phyloP scores from a whole-genome alignment of 2,329 filamentous ascomycete genomes.

The Zasmidium citrigriseum region DNA sequence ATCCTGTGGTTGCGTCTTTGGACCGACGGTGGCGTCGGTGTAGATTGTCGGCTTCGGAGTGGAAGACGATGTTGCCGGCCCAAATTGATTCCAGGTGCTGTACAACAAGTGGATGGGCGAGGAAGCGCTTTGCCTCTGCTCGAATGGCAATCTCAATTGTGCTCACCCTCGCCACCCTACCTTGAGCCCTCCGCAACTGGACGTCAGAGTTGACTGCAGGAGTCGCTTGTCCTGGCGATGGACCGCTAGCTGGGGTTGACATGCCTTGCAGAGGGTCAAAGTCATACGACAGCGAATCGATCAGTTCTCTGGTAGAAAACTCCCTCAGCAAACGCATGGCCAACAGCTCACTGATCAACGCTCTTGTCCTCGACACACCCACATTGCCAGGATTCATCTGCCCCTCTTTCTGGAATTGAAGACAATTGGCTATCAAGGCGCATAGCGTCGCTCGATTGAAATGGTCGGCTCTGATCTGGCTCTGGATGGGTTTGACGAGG shows the following conservation, averaged over 20 bases:
- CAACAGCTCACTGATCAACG: constrained; percentile 85
- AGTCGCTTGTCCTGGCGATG: constrained; percentile 31
- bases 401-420: constrained; percentile 89
- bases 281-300: constrained; percentile 92
- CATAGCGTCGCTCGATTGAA: constrained; percentile 86
- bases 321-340: constrained; percentile 89
- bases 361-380: constrained; percentile 79
- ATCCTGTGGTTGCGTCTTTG: constrained; percentile 30
- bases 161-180: constrained; percentile 74
- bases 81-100: constrained; percentile 97
- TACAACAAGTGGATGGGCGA: constrained; percentile 87
- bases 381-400: constrained; percentile 80
- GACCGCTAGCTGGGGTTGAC: constrained; percentile 48
- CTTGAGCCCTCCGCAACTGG: constrained; percentile 47
- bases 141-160: constrained; percentile 91
- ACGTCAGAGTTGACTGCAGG: constrained; percentile 15
- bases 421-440: constrained; percentile 86
- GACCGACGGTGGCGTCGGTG: constrained; percentile 62
- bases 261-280: constrained; percentile 90
- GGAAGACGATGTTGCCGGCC: constrained; percentile 93
- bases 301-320: constrained; percentile 83
- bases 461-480: constrained; percentile 79
- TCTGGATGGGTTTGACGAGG: constrained; percentile 90
- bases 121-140: constrained; percentile 86
- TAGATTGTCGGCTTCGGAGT: constrained; percentile 81